Percentiles rank a stretch among this genome's conserved stretches.
phyloP scores from a whole-genome alignment of 441 rosid genomes.

The Gossypium aridum region DNA sequence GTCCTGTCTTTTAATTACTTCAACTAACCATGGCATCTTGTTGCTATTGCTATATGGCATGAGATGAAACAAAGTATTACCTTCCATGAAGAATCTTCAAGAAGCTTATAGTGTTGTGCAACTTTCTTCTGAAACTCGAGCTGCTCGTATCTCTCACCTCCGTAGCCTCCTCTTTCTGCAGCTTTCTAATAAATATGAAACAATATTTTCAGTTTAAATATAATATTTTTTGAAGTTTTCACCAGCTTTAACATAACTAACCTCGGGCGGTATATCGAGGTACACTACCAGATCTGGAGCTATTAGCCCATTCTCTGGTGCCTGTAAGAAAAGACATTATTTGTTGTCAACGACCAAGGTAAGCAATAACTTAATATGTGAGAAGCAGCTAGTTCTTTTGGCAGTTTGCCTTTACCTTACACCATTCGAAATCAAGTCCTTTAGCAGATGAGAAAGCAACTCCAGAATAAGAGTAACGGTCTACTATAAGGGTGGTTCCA shows the following conservation, averaged over 20 bases:
- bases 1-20: not conserved
- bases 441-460: slow-evolving; percentile 94
- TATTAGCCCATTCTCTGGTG: slow-evolving; percentile 47
- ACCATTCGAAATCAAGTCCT: slow-evolving; percentile 85
- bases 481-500: slow-evolving; percentile 81
- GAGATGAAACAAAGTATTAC: slow-evolving; percentile 24
- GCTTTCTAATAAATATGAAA: slow-evolving; percentile 48
- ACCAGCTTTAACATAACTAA: slow-evolving; percentile 7
- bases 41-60: not conserved
- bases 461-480: slow-evolving; percentile 94
- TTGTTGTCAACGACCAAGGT: not conserved
- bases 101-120: slow-evolving; percentile 47
- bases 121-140: slow-evolving; percentile 86
- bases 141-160: slow-evolving; percentile 83
- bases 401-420: slow-evolving; percentile 48
- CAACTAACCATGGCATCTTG: not conserved
- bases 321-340: slow-evolving; percentile 27
- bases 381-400: not conserved
- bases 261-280: slow-evolving; percentile 54
- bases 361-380: not conserved
- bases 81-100: slow-evolving; percentile 77
- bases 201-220: not conserved
- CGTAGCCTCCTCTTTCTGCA: slow-evolving; percentile 93
- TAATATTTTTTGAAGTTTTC: not conserved
- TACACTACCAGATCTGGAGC: slow-evolving; percentile 54